Base-by-base conservation (phyloP, 1,139 yeast genomes). In the Suhomyces wounanorum region DNA sequence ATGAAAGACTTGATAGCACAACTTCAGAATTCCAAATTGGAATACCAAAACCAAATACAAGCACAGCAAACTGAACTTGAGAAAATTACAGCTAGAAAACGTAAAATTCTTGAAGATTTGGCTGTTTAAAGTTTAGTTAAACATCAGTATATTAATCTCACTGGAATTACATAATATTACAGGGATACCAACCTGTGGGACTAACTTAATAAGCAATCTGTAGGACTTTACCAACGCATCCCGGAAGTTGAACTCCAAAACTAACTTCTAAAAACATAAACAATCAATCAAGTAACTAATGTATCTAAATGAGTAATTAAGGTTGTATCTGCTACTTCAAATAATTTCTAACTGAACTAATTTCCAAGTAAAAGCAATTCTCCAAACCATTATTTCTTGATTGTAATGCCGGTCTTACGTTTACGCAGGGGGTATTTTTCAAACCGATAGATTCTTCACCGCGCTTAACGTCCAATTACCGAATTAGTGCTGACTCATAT, bases 391-490 rank as follows among this genome's bases (percentile, higher is more conserved):
- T 23, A n/a, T 9, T 11, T 8, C 42, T 40, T 33, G 35, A 17
- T 18, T 25, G 33, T 39, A 39, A 36, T 35, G 13, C 43, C 41
- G 44, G 50, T 16, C 33, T 26, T 18, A 26, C 3, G 13, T 43
- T 43, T 43, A 42, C 46, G 6, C 38, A 8, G 3, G 39, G 39
- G 11, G 54, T 50, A 56, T 44, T 42, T 53, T 40, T 47, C 46
- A 21, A 23, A 31, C 49, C 46, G 21, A 17, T 3, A 54, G 67
- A 63, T 62, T 53, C 47, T 50, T 26, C 53, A 63, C 64, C 67
- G 67, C 67, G 67, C 56, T 59, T 57, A 59, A 49, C 47, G 39
- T 17, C 49, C 39, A 41, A 50, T 61, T 63, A 49, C 67, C 55
- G 52, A 35, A 55, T 61, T 54, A 40, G 59, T 51, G 33, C 54